phyloP scores from a whole-genome alignment of 192 early-diverging fungal species.

The Mortierella hygrophila region DNA sequence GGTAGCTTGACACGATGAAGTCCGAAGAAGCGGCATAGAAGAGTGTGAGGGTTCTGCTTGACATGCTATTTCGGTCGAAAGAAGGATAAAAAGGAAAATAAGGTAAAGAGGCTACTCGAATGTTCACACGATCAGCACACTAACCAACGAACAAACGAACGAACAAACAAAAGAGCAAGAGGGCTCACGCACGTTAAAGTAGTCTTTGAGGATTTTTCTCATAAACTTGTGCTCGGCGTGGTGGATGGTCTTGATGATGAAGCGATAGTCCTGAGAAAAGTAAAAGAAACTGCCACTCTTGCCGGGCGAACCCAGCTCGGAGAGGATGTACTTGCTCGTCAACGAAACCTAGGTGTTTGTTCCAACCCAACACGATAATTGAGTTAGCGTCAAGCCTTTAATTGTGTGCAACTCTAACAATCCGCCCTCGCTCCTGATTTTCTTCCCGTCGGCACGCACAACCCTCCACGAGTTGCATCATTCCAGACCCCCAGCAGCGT shows the following conservation, averaged over 20 bases:
- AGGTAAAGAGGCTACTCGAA: constrained; percentile 8
- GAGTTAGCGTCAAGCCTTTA: neutral
- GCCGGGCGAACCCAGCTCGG: constrained; percentile 93
- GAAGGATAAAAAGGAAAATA: neutral
- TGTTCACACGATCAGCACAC: neutral
- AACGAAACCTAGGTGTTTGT: constrained; percentile 74
- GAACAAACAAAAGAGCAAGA: neutral
- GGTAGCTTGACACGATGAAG: constrained; percentile 96
- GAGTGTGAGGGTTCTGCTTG: constrained; percentile 87
- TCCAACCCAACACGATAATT: neutral
- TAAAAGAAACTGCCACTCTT: constrained; percentile 98
- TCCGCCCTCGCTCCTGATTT: neutral
- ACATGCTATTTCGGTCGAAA: constrained; percentile 69
- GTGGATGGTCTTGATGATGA: constrained; percentile 98
- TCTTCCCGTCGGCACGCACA: neutral
- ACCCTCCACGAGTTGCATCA: neutral
- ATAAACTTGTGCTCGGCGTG: constrained; percentile 94
- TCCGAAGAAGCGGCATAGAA: constrained; percentile 93
- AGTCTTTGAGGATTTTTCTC: constrained; percentile 84
- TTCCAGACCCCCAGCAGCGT: neutral
- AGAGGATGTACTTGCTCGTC: constrained; percentile 95
- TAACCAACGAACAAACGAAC: neutral
- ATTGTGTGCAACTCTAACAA: neutral
- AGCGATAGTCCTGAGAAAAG: constrained; percentile 96
- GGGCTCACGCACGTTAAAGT: constrained; percentile 74